These are phyloP conservation scores for Chalara sp. DNA, from an alignment of 2,329 filamentous ascomycete species.

Conservation along the genomic window DNA sequence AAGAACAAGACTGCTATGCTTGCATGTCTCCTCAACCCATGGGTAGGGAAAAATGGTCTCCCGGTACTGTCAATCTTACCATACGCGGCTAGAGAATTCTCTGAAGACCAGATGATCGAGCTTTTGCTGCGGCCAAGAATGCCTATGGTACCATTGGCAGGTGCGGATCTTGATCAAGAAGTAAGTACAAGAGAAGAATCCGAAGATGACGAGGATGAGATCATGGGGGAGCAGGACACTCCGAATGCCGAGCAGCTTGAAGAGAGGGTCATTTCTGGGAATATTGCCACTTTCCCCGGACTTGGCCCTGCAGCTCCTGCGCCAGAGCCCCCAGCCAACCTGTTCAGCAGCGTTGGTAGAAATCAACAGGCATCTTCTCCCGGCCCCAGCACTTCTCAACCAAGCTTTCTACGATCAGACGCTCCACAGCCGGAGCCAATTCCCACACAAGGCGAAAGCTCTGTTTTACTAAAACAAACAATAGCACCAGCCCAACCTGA, in stretches of 20 bases:
- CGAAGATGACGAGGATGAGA: slow-evolving; percentile 18
- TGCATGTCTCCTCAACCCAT: slow-evolving; percentile 75
- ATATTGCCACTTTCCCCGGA: neutral
- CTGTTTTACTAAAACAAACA: neutral
- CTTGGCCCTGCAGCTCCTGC: neutral
- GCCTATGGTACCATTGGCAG: slow-evolving; percentile 32
- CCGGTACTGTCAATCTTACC: slow-evolving; percentile 67
- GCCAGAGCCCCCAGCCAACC: neutral
- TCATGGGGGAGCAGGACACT: slow-evolving; percentile 1
- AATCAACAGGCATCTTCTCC: neutral
- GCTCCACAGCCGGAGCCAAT: neutral
- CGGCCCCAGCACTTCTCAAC: neutral
- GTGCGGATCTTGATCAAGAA: slow-evolving; percentile 7
- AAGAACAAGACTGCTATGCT: slow-evolving; percentile 67
- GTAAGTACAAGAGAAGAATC: slow-evolving; percentile 3
- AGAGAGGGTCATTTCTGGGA: neutral
- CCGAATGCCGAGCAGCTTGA: slow-evolving; percentile 2
- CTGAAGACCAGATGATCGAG: slow-evolving; percentile 61
- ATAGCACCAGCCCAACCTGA: neutral
- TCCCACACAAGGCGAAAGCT: neutral
- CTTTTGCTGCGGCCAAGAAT: slow-evolving; percentile 52
- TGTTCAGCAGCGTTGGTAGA: too few relatives aligned
- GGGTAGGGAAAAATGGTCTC: slow-evolving; percentile 54
- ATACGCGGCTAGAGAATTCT: slow-evolving; percentile 63
- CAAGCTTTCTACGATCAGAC: neutral